Conservation (phyloP, 352 stramenopile genomes). For the Heterotrichella gracilis region DNA sequence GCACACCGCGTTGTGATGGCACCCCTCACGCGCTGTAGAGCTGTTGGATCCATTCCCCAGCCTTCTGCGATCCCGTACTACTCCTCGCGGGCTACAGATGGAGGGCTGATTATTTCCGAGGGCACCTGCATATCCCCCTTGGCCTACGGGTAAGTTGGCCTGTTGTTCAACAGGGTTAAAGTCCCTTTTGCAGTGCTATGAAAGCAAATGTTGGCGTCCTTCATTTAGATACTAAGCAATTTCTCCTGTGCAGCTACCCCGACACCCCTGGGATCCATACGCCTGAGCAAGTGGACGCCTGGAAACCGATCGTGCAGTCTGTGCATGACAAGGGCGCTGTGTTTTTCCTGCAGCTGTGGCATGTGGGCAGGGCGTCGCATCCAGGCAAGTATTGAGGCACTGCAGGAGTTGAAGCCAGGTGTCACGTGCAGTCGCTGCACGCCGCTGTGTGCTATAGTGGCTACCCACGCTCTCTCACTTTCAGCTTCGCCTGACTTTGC, state of each 20-base stretch:
- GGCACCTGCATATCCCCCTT: slow-evolving; percentile 27
- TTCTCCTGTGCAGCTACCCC: background rate
- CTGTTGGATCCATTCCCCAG: slow-evolving; percentile 19
- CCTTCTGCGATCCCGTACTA: slow-evolving; percentile 30
- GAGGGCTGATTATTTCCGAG: slow-evolving; percentile 31
- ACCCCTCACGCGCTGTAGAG: slow-evolving; percentile 25
- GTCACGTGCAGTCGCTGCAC: too few relatives aligned
- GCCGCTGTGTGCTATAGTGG: too few relatives aligned
- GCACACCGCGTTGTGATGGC: slow-evolving; percentile 31
- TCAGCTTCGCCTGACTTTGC: too few relatives aligned
- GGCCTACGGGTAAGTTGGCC: too few relatives aligned
- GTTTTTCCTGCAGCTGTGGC: slow-evolving; percentile 45
- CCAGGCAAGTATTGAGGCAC: too few relatives aligned
- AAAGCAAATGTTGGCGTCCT: too few relatives aligned
- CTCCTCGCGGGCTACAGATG: slow-evolving; percentile 27
- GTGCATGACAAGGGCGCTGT: slow-evolving; percentile 37
- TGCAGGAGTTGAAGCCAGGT: too few relatives aligned
- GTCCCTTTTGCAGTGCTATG: too few relatives aligned
- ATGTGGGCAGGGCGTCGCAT: slow-evolving; percentile 35
- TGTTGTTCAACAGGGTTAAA: slow-evolving; percentile 25
- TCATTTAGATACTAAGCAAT: background rate
- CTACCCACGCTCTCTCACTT: too few relatives aligned
- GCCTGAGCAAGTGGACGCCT: slow-evolving; percentile 25
- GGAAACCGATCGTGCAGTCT: slow-evolving; percentile 28
- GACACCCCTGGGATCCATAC: slow-evolving; percentile 25